A percentile compares a stretch with the other conserved stretches of the same genome.
These are phyloP conservation scores for Diversispora epigaea DNA, from an alignment of 192 early-diverging fungal genomes.

Conservation along the genomic window DNA sequence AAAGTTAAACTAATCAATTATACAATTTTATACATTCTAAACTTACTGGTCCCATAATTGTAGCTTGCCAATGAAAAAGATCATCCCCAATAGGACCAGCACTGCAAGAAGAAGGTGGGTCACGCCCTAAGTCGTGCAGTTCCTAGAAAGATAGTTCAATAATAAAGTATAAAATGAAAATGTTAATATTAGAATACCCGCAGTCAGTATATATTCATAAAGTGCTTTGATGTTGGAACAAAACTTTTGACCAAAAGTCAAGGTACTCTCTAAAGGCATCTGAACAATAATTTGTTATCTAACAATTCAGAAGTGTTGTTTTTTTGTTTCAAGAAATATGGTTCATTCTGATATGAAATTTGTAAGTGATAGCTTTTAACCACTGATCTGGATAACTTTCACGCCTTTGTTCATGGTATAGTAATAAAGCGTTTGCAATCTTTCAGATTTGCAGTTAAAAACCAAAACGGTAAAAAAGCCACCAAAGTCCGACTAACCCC, in stretches of 20 bases:
- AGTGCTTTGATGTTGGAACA: too few relatives aligned
- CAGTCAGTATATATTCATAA: background rate
- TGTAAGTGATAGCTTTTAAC: background rate
- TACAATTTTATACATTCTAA: too few relatives aligned
- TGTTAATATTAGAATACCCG: background rate
- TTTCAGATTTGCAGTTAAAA: constrained; percentile 30
- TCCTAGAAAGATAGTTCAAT: constrained; percentile 53
- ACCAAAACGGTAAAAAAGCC: background rate
- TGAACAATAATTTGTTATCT: too few relatives aligned
- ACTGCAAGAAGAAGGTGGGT: constrained; percentile 97
- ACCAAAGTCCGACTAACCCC: background rate
- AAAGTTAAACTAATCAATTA: background rate
- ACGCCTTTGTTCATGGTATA: constrained; percentile 4
- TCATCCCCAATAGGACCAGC: constrained; percentile 94
- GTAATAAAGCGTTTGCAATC: background rate
- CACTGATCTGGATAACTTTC: background rate
- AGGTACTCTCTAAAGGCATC: too few relatives aligned
- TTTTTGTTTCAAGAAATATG: too few relatives aligned
- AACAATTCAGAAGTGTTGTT: too few relatives aligned
- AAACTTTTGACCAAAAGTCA: too few relatives aligned
- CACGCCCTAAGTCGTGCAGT: constrained; percentile 91
- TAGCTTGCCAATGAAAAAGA: constrained; percentile 95
- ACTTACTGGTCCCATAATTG: constrained; percentile 94
- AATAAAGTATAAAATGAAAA: background rate
- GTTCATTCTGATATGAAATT: too few relatives aligned